phyloP scores from a whole-genome alignment of 257 asterid genomes.

The Forsythia viridissima region DNA sequence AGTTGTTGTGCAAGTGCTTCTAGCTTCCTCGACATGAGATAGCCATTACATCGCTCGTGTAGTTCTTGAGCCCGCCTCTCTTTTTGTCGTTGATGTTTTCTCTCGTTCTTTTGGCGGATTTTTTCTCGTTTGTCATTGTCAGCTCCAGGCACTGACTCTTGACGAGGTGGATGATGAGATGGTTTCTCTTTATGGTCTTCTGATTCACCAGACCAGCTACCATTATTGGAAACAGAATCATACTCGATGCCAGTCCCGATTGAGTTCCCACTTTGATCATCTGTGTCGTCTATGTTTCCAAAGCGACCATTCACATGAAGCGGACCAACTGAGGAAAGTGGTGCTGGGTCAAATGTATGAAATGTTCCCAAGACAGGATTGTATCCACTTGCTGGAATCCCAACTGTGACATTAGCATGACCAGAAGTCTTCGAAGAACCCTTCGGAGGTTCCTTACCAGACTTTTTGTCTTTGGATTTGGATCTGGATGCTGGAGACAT shows the following conservation, averaged over 20 bases:
- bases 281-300: constrained; percentile 76
- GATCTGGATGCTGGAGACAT: constrained; percentile 83
- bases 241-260: constrained; percentile 56
- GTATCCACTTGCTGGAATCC: constrained; percentile 72
- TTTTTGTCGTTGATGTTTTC: constrained; percentile 70
- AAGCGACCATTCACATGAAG: constrained; percentile 72
- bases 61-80: constrained; percentile 77
- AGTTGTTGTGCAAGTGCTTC: constrained; percentile 83
- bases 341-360: constrained; percentile 66
- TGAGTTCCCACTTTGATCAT: constrained; percentile 64
- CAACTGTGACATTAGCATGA: constrained; percentile 50
- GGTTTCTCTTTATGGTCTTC: constrained; percentile 70
- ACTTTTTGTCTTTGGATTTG: constrained; percentile 78
- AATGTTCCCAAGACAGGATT: constrained; percentile 78
- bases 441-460: constrained; percentile 67
- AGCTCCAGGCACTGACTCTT: constrained; percentile 63
- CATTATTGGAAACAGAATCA: constrained; percentile 81
- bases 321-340: constrained; percentile 50
- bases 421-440: constrained; percentile 59
- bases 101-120: constrained; percentile 67
- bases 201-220: constrained; percentile 96
- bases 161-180: constrained; percentile 36
- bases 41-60: constrained; percentile 67
- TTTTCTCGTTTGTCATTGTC: constrained; percentile 67
- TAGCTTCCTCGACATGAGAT: constrained; percentile 68